phyloP scores from a whole-genome alignment of 345 rosid species.

The Corchorus capsularis region DNA sequence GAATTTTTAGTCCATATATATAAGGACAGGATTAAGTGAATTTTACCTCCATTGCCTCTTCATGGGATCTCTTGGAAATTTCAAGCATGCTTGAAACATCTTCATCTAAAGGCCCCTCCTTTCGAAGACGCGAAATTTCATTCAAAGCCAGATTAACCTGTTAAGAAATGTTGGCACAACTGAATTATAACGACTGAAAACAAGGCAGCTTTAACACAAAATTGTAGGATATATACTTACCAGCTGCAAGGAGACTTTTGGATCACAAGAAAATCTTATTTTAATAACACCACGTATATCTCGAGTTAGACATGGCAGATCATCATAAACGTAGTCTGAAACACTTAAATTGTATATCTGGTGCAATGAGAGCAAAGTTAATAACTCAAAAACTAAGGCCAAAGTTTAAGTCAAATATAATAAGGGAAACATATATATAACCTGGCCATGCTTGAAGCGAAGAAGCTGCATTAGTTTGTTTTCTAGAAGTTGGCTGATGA shows the following conservation, averaged over 20 bases:
- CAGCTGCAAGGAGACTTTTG: conserved; percentile 77
- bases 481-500: conserved; percentile 82
- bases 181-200: neutral
- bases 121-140: conserved; percentile 75
- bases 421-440: conserved; percentile 28
- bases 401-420: conserved; percentile 10
- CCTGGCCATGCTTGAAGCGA: conserved; percentile 94
- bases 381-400: conserved; percentile 19
- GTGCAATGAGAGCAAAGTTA: conserved; percentile 11
- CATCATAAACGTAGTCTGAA: conserved; percentile 81
- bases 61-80: conserved; percentile 90
- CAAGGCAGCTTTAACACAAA: neutral
- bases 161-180: conserved; percentile 9
- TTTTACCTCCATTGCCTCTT: conserved; percentile 78
- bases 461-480: conserved; percentile 83
- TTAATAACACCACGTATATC: conserved; percentile 82
- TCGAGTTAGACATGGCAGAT: conserved; percentile 77
- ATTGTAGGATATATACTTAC: conserved; percentile 31
- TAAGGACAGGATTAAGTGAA: no score
- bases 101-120: conserved; percentile 72
- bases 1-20: neutral
- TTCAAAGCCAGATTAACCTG: conserved; percentile 87
- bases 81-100: conserved; percentile 77
- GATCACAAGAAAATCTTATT: conserved; percentile 86
- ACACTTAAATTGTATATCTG: conserved; percentile 90